phyloP scores from a whole-genome alignment of 2,329 filamentous ascomycete genomes.

The Trichoderma koningiopsis region DNA sequence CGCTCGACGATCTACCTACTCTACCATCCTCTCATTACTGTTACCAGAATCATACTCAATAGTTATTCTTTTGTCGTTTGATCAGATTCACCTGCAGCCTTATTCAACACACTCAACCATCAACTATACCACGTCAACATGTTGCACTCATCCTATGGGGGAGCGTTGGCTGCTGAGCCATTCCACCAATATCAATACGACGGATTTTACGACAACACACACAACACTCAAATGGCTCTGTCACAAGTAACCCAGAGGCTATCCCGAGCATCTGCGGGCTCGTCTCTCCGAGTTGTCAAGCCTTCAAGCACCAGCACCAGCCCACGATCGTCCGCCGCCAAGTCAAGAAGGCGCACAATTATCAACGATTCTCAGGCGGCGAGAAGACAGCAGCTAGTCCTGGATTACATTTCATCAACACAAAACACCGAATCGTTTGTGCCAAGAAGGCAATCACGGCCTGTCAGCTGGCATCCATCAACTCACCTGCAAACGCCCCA shows the following conservation, averaged over 20 bases:
- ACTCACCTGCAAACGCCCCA: constrained; percentile 50
- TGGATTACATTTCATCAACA: constrained; percentile 39
- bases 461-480: constrained; percentile 76
- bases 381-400: constrained; percentile 50
- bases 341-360: constrained; percentile 58
- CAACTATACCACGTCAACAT: constrained; percentile 30
- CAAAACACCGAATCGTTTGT: constrained; percentile 24
- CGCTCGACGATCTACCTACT: not conserved
- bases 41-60: not conserved
- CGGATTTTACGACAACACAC: constrained; percentile 50
- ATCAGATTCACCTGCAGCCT: not conserved
- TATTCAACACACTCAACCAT: not conserved
- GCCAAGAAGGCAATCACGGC: constrained; percentile 49
- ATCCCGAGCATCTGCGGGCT: constrained; percentile 51
- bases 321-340: constrained; percentile 56
- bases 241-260: constrained; percentile 51
- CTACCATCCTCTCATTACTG: not conserved
- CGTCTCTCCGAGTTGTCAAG: constrained; percentile 63
- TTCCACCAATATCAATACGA: constrained; percentile 39
- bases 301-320: constrained; percentile 70
- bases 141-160: constrained; percentile 38
- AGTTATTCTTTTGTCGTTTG: not conserved
- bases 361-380: constrained; percentile 53
- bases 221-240: constrained; percentile 53
- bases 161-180: constrained; percentile 31